These are phyloP conservation scores for Stromatinia cepivora DNA, from an alignment of 2,329 filamentous ascomycete species.

Conservation along the genomic window DNA sequence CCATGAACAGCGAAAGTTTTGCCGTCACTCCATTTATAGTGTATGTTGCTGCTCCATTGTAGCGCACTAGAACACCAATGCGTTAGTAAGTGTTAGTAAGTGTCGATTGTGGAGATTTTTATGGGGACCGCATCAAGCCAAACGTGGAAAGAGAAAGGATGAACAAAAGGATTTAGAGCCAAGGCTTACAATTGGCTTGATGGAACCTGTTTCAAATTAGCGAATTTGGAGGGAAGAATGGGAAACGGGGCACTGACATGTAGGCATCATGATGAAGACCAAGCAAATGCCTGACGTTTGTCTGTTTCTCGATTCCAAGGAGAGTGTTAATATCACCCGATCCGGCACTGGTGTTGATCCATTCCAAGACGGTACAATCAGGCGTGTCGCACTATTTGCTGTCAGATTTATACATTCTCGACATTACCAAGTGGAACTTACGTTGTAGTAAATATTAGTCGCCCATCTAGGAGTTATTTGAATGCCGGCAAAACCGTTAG, in stretches of 20 bases:
- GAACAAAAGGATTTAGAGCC: not conserved
- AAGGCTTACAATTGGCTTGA: slow-evolving; percentile 42
- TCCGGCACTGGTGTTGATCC: slow-evolving; percentile 59
- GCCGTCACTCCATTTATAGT: slow-evolving; percentile 24
- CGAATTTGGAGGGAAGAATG: not conserved
- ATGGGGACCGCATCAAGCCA: not conserved
- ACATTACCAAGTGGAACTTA: not conserved
- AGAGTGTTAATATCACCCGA: slow-evolving; percentile 54
- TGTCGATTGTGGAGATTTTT: not conserved
- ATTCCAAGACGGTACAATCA: slow-evolving; percentile 57
- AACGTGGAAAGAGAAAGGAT: not conserved
- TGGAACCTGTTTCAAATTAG: slow-evolving; percentile 47
- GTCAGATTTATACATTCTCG: not conserved
- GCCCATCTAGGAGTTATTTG: slow-evolving; percentile 61
- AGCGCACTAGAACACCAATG: slow-evolving; percentile 13
- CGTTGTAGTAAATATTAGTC: slow-evolving; percentile 63
- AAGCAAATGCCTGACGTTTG: slow-evolving; percentile 57
- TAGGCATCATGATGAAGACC: slow-evolving; percentile 45
- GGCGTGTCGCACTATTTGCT: slow-evolving; percentile 50
- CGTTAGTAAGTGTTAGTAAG: not conserved
- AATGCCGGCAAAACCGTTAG: slow-evolving; percentile 56
- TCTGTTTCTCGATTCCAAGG: slow-evolving; percentile 50
- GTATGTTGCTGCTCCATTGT: slow-evolving; percentile 18
- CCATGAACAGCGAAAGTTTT: slow-evolving; percentile 20
- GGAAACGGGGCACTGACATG: slow-evolving; percentile 26